These are phyloP conservation scores for Candida lessepsii DNA, from an alignment of 805 yeast species.

Conservation along the genomic window DNA sequence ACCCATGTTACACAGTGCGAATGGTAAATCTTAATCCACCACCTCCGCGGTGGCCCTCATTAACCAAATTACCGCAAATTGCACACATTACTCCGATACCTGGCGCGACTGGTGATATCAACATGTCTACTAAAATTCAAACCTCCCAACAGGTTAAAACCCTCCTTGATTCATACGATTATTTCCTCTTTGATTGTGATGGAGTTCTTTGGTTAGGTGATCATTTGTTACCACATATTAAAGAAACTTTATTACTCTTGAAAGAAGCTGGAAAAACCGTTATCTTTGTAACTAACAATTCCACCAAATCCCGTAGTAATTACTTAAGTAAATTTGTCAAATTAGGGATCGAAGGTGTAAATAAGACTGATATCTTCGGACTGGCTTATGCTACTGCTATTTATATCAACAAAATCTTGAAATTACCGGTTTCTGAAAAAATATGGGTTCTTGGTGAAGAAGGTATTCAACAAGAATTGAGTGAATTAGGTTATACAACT, in stretches of 20 bases:
- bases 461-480: constrained; percentile 81
- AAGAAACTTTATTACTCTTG: constrained; percentile 70
- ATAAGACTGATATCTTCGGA: constrained; percentile 76
- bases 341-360: constrained; percentile 47
- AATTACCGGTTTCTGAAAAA: constrained; percentile 72
- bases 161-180: constrained; percentile 68
- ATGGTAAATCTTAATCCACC: no score
- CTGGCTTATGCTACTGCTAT: constrained; percentile 91
- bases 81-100: no score
- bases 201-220: constrained; percentile 96
- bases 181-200: constrained; percentile 93
- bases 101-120: no score
- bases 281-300: constrained; percentile 92
- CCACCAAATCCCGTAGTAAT: constrained; percentile 81
- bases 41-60: no score
- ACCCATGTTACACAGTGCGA: no score
- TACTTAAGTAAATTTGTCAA: constrained; percentile 75
- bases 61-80: no score
- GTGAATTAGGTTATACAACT: constrained; percentile 67
- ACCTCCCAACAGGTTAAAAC: constrained; percentile 43
- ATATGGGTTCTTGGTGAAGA: constrained; percentile 87
- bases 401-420: constrained; percentile 71
- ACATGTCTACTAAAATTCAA: constrained; percentile 18
- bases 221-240: constrained; percentile 71
- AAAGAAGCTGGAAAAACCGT: constrained; percentile 58